Percentiles rank a stretch among this genome's conserved stretches.
These are phyloP conservation scores for Tylopilus plumbeoviolaceoides DNA, from an alignment of 768 basidiomycete species.

Conservation along the genomic window DNA sequence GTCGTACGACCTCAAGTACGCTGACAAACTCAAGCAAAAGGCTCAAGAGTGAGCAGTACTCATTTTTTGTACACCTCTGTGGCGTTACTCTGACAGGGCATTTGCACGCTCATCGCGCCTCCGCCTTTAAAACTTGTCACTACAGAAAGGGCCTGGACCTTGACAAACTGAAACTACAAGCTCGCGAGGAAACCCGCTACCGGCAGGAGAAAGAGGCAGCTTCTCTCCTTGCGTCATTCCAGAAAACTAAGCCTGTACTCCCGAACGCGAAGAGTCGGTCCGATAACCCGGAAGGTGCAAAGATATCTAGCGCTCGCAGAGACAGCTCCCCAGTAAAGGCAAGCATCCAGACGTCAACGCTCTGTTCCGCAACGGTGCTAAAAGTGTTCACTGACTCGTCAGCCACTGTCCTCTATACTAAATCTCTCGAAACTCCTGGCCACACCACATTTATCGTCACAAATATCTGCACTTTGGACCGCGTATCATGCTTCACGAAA, in stretches of 20 bases:
- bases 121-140: conserved; percentile 4
- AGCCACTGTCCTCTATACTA: conserved; percentile 82
- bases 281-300: conserved; percentile 2
- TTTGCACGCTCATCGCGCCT: conserved; percentile 1
- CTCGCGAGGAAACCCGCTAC: conserved; percentile 30
- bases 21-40: conserved; percentile 59
- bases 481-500: conserved; percentile 83
- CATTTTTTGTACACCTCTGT: conserved; percentile 1
- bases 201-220: conserved; percentile 26
- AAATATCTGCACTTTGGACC: conserved; percentile 83
- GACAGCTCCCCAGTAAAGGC: conserved; percentile 71
- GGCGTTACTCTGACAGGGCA: conserved; percentile 14
- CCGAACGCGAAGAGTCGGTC: conserved; percentile 7
- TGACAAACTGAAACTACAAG: conserved; percentile 30
- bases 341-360: conserved; percentile 13
- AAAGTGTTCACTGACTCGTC: not conserved
- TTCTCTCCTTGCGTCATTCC: conserved; percentile 11
- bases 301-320: conserved; percentile 35
- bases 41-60: conserved; percentile 56
- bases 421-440: conserved; percentile 68
- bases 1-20: conserved; percentile 53
- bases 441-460: conserved; percentile 64
- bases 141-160: conserved; percentile 44
- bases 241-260: conserved; percentile 8
- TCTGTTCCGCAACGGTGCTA: not conserved